Evolutionary conservation across 768 basidiomycete genomes (phyloP), one percentile per base, ranked within the genome.

Genomic region (Pleurotus pulmonarius): DNA sequence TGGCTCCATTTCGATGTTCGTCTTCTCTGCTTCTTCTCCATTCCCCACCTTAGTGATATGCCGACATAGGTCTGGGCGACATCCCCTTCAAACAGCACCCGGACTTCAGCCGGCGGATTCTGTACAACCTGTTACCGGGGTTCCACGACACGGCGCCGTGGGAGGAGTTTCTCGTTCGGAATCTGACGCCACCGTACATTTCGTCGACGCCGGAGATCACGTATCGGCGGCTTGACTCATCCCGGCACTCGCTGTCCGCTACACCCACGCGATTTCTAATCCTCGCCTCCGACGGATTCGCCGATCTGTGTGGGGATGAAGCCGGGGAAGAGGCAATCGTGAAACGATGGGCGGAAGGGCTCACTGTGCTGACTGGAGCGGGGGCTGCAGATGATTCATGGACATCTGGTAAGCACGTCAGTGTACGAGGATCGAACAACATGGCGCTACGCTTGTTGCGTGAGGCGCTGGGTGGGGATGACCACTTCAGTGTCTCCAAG

Each of bases 1-100:
- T 92, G 25, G 87, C 88, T 3, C 88, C 88, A 52, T 87, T 86
- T 62, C 79, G 90, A 70, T 87, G 89, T 90, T 65, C 63, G 83
- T 78, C 47, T 51, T 53, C 39, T 59, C 48, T 44, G 43, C 22
- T 13, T 58, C 29, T 56, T 24, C 25, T 29, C 24, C 37, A 16
- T 47, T 25, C n/a, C 25, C 12, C 15, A 8, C 29, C 20, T 52
- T 12, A 46, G 15, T 57, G n/a, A 34, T 9, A 34, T 34, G 29
- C 9, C 25, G 29, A 20, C 51, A 18, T 64, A 87, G 86, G 85
- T 67, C 75, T 88, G 52, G 86, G 86, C 18, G 86, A 88, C 61
- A 81, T 83, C 56, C 83, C 84, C 38, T 88, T 87, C 73, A 88
- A 88, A 68, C 86, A 87, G 58, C 85, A 85, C n/a, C 82, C 85